These are phyloP conservation scores for Fusarium coffeatum DNA, from an alignment of 2,329 filamentous ascomycete genomes.

Conservation along the genomic window DNA sequence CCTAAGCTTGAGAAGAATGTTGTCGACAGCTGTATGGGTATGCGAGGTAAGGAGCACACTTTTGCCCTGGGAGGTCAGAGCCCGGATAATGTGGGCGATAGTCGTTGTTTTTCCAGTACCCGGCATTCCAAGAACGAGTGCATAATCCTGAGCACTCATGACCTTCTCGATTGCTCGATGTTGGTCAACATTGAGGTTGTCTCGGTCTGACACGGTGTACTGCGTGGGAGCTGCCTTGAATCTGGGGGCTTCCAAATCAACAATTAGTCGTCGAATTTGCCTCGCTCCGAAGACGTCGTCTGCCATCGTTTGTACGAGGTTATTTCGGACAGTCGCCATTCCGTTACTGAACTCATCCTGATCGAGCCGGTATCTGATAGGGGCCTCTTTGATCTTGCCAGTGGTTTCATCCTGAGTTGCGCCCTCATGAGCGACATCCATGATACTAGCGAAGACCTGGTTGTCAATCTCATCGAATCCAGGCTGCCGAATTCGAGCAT, in stretches of 20 bases:
- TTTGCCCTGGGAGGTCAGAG: slow-evolving; percentile 88
- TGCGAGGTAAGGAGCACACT: slow-evolving; percentile 94
- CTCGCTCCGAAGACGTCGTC: slow-evolving; percentile 76
- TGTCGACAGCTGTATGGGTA: slow-evolving; percentile 97
- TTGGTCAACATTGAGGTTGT: slow-evolving; percentile 87
- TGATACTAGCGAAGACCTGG: slow-evolving; percentile 90
- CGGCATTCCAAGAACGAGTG: slow-evolving; percentile 97
- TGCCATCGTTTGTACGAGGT: slow-evolving; percentile 92
- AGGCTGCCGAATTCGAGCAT: slow-evolving; percentile 78
- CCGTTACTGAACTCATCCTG: slow-evolving; percentile 99
- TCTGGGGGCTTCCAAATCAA: slow-evolving; percentile 77
- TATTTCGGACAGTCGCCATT: slow-evolving; percentile 94
- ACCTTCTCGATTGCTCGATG: slow-evolving; percentile 89
- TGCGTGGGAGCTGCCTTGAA: slow-evolving; percentile 77
- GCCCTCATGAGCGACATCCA: slow-evolving; percentile 77
- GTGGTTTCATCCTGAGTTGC: slow-evolving; percentile 63
- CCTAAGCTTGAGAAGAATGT: slow-evolving; percentile 92
- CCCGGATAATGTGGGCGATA: slow-evolving; percentile 95
- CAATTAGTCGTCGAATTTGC: slow-evolving; percentile 81
- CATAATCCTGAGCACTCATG: slow-evolving; percentile 95
- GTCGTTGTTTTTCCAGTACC: slow-evolving; percentile 98
- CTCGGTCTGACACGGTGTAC: slow-evolving; percentile 70
- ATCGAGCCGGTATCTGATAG: slow-evolving; percentile 84
- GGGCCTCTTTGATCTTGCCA: slow-evolving; percentile 63
- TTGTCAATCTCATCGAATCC: slow-evolving; percentile 82